Conservation (phyloP, 2,329 filamentous ascomycete genomes). For the Boeremia lycopersici region DNA sequence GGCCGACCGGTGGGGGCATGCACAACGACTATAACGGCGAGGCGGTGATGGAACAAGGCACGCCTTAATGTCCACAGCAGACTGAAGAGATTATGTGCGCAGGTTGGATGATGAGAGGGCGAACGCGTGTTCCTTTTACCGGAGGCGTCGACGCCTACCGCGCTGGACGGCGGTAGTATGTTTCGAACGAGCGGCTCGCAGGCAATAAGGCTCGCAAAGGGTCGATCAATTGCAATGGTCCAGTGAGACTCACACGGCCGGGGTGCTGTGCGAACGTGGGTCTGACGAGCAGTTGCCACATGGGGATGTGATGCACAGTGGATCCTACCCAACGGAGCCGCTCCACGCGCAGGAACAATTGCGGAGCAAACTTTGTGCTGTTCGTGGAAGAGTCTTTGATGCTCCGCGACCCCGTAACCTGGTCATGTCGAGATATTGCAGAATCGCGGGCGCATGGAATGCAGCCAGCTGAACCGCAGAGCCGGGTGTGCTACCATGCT, state of each 20-base stretch:
- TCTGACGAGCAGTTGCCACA: neutral
- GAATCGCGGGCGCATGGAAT: slow-evolving; percentile 12
- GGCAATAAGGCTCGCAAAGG: neutral
- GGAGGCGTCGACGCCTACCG: neutral
- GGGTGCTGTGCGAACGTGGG: neutral
- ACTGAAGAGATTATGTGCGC: neutral
- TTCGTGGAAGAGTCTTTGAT: neutral
- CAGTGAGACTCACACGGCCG: neutral
- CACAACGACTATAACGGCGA: slow-evolving; percentile 7
- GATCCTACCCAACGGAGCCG: neutral
- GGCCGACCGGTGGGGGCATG: neutral
- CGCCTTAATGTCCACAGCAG: neutral
- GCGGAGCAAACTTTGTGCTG: neutral
- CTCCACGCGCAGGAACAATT: neutral
- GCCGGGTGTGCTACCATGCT: slow-evolving; percentile 3
- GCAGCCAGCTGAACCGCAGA: slow-evolving; percentile 11
- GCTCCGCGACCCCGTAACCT: slow-evolving; percentile 1
- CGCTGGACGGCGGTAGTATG: neutral
- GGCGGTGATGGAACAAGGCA: neutral
- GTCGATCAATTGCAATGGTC: neutral
- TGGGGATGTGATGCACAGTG: neutral
- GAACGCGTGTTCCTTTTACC: slow-evolving; percentile 9
- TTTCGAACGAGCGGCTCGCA: slow-evolving; percentile 4
- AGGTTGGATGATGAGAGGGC: neutral
- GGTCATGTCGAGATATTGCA: slow-evolving; percentile 5